phyloP scores from a whole-genome alignment of 1,139 yeast species.

The Diutina rugosa region DNA sequence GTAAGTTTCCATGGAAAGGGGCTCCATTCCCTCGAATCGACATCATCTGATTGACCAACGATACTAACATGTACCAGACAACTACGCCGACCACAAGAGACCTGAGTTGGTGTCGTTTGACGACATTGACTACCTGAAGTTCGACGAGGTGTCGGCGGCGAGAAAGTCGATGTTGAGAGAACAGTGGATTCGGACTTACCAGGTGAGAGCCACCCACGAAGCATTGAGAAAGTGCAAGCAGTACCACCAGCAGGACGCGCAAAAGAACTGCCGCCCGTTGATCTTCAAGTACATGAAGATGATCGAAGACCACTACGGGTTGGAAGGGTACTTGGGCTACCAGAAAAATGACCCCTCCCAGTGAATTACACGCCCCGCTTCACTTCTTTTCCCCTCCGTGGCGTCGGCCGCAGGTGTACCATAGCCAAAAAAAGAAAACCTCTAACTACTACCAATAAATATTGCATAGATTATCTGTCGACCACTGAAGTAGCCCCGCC shows the following conservation, averaged over 20 bases:
- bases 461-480: background rate
- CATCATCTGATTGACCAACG: background rate
- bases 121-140: slow-evolving; percentile 65
- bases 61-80: background rate
- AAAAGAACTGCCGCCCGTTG: slow-evolving; percentile 45
- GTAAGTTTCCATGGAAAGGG: background rate
- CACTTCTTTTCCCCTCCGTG: background rate
- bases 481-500: background rate
- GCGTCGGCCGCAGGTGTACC: background rate
- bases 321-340: slow-evolving; percentile 67
- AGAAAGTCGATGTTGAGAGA: slow-evolving; percentile 70
- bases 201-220: slow-evolving; percentile 54
- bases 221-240: slow-evolving; percentile 69
- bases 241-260: slow-evolving; percentile 68
- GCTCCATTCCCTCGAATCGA: background rate
- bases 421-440: background rate
- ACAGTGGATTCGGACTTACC: slow-evolving; percentile 66
- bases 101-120: slow-evolving; percentile 75
- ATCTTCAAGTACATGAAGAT: slow-evolving; percentile 69
- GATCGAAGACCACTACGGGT: slow-evolving; percentile 48
- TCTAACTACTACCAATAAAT: background rate
- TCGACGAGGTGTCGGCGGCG: slow-evolving; percentile 49
- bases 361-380: slow-evolving; percentile 14
- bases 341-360: slow-evolving; percentile 79
- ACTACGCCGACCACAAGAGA: slow-evolving; percentile 41